phyloP scores from a whole-genome alignment of 805 yeast genomes.

The Zygosaccharomyces rouxii region DNA sequence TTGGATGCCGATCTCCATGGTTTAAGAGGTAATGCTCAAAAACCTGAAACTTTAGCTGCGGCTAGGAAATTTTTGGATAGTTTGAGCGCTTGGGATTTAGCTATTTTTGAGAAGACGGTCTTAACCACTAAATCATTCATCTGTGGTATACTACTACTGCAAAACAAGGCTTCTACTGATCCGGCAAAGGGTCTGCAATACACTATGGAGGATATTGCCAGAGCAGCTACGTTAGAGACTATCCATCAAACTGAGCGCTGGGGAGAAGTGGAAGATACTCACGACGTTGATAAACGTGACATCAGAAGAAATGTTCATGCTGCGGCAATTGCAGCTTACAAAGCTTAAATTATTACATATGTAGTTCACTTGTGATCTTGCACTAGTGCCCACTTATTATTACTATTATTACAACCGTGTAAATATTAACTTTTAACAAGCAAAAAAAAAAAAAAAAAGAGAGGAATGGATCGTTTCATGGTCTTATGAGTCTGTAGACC shows the following conservation, averaged over 20 bases:
- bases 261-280: conserved; percentile 99
- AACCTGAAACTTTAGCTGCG: conserved; percentile 51
- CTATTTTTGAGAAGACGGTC: conserved; percentile 87
- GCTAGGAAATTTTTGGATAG: conserved; percentile 61
- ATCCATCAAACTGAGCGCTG: conserved; percentile 81
- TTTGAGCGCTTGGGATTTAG: conserved; percentile 70
- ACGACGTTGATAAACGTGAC: conserved; percentile 93
- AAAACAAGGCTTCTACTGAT: conserved; percentile 35
- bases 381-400: not conserved
- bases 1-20: conserved; percentile 83
- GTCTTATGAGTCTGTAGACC: conserved; percentile 20
- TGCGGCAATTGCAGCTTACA: conserved; percentile 58
- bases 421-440: not conserved
- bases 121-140: conserved; percentile 81
- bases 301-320: conserved; percentile 76
- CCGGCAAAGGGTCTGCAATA: conserved; percentile 32
- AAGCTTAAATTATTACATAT: not conserved
- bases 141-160: conserved; percentile 66
- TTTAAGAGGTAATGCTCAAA: conserved; percentile 74
- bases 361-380: not conserved
- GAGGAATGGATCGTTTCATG: not conserved
- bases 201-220: conserved; percentile 65
- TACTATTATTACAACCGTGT: not conserved
- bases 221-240: conserved; percentile 75
- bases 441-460: not conserved